Percentiles rank a stretch among this genome's conserved stretches.
These are phyloP conservation scores for Dactylella cylindrospora DNA, from an alignment of 2,329 filamentous ascomycete genomes.

Conservation along the genomic window DNA sequence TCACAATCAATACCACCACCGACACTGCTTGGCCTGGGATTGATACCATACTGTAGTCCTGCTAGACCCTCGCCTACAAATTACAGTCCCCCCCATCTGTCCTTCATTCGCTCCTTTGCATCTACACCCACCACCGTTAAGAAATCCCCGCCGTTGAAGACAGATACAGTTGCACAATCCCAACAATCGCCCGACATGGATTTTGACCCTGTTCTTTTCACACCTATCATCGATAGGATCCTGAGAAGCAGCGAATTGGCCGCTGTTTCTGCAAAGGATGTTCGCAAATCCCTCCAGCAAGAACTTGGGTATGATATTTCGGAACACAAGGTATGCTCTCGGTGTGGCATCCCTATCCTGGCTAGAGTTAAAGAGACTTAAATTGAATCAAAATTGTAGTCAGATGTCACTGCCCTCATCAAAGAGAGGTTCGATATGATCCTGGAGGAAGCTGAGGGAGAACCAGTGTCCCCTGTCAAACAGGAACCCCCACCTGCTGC, in stretches of 20 bases:
- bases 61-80: slow-evolving; percentile 1
- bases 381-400: slow-evolving; percentile 53
- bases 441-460: slow-evolving; percentile 57
- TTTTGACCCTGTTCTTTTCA: slow-evolving; percentile 54
- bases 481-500: slow-evolving; percentile 52
- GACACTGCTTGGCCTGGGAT: slow-evolving; percentile 3
- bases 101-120: slow-evolving; percentile 23
- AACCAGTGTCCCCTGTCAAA: slow-evolving; percentile 50
- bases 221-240: slow-evolving; percentile 63
- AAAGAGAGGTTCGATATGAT: slow-evolving; percentile 73
- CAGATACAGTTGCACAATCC: slow-evolving; percentile 7
- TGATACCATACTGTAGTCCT: neutral
- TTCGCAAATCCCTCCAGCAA: slow-evolving; percentile 61
- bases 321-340: slow-evolving; percentile 59
- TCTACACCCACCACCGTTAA: slow-evolving; percentile 6
- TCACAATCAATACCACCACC: slow-evolving; percentile 2
- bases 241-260: slow-evolving; percentile 62
- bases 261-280: slow-evolving; percentile 66
- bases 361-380: neutral
- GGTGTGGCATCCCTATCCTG: neutral
- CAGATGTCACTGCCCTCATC: slow-evolving; percentile 70
- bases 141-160: neutral
- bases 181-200: slow-evolving; percentile 8
- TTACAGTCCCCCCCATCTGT: slow-evolving; percentile 16
- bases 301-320: slow-evolving; percentile 62